These are phyloP conservation scores for Ascochyta viciae-villosae DNA, from an alignment of 2,329 filamentous ascomycete species.

Conservation along the genomic window DNA sequence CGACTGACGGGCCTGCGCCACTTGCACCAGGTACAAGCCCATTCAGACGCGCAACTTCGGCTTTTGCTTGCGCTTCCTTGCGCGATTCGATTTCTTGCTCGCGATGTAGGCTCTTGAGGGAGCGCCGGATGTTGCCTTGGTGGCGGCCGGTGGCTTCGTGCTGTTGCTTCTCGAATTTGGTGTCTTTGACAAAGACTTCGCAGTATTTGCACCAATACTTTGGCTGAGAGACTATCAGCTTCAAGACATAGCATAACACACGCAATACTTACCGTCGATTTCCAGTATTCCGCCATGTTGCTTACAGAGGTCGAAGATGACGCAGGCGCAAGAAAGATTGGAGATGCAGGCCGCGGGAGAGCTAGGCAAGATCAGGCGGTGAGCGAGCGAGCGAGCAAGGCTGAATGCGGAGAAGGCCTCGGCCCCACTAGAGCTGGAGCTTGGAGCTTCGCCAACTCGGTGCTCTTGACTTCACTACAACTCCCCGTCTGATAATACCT, in stretches of 20 bases:
- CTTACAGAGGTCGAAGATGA: constrained; percentile 8
- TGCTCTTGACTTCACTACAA: constrained; percentile 12
- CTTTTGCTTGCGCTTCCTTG: constrained; percentile 81
- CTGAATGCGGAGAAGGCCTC: constrained; percentile 15
- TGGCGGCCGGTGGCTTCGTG: constrained; percentile 88
- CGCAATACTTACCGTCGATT: constrained; percentile 72
- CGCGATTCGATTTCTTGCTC: constrained; percentile 80
- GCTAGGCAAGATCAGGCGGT: constrained; percentile 11
- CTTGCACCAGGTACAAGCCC: constrained; percentile 67
- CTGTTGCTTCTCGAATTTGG: constrained; percentile 84
- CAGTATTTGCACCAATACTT: constrained; percentile 99
- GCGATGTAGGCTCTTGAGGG: constrained; percentile 86
- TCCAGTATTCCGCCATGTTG: constrained; percentile 96
- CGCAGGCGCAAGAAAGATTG: constrained; percentile 16
- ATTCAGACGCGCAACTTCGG: constrained; percentile 86
- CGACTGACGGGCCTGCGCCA: constrained; percentile 39
- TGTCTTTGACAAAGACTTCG: constrained; percentile 88
- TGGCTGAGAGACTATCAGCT: constrained; percentile 57
- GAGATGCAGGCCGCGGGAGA: constrained; percentile 6
- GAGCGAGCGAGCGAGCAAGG: neutral
- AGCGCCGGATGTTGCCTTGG: constrained; percentile 85
- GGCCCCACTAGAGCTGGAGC: constrained; percentile 4
- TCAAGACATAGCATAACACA: neutral
- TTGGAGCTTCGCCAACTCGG: constrained; percentile 4
- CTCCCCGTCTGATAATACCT: constrained; percentile 6